Evolutionary conservation across 1,139 yeast species (phyloP).

Genomic region (Protomyces gravidus): DNA sequence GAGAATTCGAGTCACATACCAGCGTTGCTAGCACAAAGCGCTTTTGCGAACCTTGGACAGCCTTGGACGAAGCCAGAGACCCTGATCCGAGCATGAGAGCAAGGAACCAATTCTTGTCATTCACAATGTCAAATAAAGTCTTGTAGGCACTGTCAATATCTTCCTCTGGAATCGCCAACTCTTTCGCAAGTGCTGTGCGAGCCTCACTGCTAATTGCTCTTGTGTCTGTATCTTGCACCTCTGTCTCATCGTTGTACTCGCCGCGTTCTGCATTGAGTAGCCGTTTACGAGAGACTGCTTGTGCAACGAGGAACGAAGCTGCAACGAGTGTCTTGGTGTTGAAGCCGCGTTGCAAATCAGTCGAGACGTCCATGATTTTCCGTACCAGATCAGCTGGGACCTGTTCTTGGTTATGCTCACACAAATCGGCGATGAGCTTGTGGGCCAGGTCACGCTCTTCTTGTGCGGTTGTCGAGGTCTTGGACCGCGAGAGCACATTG

Average conservation of each 20-base stretch:
- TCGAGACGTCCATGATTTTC: neutral
- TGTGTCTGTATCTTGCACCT: neutral
- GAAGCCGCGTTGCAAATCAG: neutral
- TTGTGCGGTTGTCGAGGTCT: neutral
- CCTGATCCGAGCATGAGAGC: neutral
- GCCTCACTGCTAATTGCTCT: neutral
- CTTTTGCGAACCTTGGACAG: neutral
- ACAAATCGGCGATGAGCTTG: neutral
- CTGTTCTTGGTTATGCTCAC: neutral
- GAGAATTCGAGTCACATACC: neutral
- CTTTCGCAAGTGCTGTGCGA: neutral
- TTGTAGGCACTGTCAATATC: neutral
- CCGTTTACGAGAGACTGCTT: neutral
- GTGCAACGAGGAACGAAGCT: neutral
- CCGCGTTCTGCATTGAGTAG: neutral
- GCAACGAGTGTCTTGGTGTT: neutral
- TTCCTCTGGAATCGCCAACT: neutral
- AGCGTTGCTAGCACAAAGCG: neutral
- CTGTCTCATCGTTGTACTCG: neutral
- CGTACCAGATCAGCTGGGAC: neutral
- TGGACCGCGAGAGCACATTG: neutral
- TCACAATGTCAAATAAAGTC: neutral
- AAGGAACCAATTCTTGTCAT: neutral
- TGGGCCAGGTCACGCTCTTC: neutral
- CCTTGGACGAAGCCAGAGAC: neutral